Base-by-base conservation (phyloP, 345 rosid genomes). In the Lumnitzera littorea region DNA sequence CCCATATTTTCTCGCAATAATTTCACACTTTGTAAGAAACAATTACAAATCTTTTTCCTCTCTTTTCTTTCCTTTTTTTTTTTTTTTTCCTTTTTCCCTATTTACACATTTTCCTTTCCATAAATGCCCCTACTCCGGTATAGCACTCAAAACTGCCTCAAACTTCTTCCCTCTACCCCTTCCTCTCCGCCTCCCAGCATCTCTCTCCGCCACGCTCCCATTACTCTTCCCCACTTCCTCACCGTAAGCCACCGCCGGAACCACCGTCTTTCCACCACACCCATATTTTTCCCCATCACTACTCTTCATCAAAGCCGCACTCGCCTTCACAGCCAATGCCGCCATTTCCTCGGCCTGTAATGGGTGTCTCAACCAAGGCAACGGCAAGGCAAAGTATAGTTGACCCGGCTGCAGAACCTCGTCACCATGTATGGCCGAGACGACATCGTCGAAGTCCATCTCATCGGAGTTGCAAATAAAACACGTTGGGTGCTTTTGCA, bases 261-360 rank as follows among this genome's bases (percentile, higher is more conserved):
- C 61, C 12, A 58, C 62, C 58, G 55, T 48, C 63, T 86, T 81
- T 68, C 79, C 63, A 58, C 81, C 70, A 51, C 82, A 76, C 53
- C 75, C 64, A 13, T 84, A 72, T 72, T 72, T 69, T 12, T 74
- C 76, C 20, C 67, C 76, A 13, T 80, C 73, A 24, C 66, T 67
- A 11, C 76, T 63, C 60, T 75, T 86, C 92, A 75, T 78, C 0
- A 94, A 70, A 5, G 99, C 99, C 2, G 92, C 70, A 82, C 92
- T 94, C 11, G 99, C 99, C 76, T 85, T 91, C 15, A 94, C 97
- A 0, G 99, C 99, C 77, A 94, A 80, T 72, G 99, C 91, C 15
- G 99, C 99, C 99, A 94, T 91, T 62, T 94, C 91, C 61, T 88
- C 89, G 0, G 92, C 77, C 52, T 77, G 86, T 29, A 94, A 76